These are phyloP conservation scores for Suhomyces kilbournensis DNA, from an alignment of 805 yeast species.

Conservation along the genomic window DNA sequence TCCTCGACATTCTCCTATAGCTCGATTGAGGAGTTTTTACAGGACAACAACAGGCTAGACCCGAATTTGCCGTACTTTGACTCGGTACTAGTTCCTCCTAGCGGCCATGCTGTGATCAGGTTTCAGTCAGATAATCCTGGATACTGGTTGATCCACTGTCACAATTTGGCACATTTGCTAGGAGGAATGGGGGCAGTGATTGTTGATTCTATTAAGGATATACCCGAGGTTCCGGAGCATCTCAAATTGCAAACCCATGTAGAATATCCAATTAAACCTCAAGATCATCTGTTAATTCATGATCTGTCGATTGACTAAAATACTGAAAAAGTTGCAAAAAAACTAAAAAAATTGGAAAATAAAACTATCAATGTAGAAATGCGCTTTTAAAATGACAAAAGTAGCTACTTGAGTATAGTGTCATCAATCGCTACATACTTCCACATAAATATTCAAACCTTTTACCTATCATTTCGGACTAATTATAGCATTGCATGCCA, in stretches of 20 bases:
- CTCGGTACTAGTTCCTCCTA: slow-evolving; percentile 24
- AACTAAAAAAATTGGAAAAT: background rate
- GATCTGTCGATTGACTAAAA: background rate
- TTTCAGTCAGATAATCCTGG: slow-evolving; percentile 33
- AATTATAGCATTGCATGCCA: background rate
- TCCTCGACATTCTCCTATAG: slow-evolving; percentile 20
- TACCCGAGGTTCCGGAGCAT: slow-evolving; percentile 9
- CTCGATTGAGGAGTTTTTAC: slow-evolving; percentile 24
- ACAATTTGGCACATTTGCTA: slow-evolving; percentile 30
- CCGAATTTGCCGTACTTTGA: slow-evolving; percentile 26
- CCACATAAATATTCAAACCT: background rate
- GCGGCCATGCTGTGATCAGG: slow-evolving; percentile 32
- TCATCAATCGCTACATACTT: too few species aligned
- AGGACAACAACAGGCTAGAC: slow-evolving; percentile 12
- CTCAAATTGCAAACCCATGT: slow-evolving; percentile 6
- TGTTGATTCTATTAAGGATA: slow-evolving; percentile 13
- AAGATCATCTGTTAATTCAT: background rate
- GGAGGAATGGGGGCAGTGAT: slow-evolving; percentile 31
- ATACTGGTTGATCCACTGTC: slow-evolving; percentile 33
- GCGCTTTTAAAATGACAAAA: too few species aligned
- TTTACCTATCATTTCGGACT: background rate
- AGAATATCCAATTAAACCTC: background rate
- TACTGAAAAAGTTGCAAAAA: background rate
- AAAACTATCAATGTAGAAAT: background rate
- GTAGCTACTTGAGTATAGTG: too few species aligned